These are phyloP conservation scores for Fusarium scirpi DNA, from an alignment of 2,329 filamentous ascomycete genomes.

Conservation along the genomic window DNA sequence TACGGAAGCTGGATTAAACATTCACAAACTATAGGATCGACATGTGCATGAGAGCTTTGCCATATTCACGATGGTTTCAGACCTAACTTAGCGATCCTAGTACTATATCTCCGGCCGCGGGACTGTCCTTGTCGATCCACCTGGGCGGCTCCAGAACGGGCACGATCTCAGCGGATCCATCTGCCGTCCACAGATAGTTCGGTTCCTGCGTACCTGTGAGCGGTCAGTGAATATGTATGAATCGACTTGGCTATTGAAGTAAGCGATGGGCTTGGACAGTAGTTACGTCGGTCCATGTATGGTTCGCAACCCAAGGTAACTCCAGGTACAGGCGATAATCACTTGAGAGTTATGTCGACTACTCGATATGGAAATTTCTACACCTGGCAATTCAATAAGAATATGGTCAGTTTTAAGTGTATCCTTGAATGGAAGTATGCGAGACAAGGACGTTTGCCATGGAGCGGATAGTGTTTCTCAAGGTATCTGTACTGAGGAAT, in stretches of 20 bases:
- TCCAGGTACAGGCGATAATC: background rate
- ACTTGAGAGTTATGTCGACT: background rate
- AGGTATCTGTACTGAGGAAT: background rate
- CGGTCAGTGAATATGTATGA: background rate
- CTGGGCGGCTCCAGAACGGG: constrained; percentile 9
- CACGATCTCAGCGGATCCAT: constrained; percentile 19
- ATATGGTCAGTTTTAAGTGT: background rate
- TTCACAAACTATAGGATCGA: background rate
- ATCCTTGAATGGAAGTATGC: background rate
- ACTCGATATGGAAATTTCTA: background rate
- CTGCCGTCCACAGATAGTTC: background rate
- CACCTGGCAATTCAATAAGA: background rate
- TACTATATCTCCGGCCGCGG: constrained; percentile 20
- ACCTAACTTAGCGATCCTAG: constrained; percentile 37
- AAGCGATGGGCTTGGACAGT: background rate
- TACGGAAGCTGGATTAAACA: background rate
- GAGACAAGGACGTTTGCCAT: background rate
- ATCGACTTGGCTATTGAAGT: background rate
- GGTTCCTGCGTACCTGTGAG: background rate
- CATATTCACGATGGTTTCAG: constrained; percentile 36
- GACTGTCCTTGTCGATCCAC: constrained; percentile 36
- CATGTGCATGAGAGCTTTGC: constrained; percentile 25
- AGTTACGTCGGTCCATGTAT: background rate
- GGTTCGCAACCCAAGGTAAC: background rate
- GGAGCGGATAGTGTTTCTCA: background rate